Evolutionary conservation across 192 early-diverging fungal species (phyloP).

Genomic region (Lunasporangiospora selenospora): DNA sequence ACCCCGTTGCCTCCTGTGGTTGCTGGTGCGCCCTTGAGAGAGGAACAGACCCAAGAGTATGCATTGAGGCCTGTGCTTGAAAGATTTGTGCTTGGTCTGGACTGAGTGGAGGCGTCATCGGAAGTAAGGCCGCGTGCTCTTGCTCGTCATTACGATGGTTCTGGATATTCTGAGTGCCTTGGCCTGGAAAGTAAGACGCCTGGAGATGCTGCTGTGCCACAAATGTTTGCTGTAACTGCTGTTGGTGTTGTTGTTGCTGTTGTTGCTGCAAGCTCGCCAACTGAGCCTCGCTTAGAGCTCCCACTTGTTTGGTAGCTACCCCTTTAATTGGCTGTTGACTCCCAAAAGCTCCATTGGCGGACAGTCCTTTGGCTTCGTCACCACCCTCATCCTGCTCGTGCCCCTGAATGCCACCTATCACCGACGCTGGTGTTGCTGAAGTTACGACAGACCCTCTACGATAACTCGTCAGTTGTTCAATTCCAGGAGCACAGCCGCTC

Average conservation of each 20-base stretch:
- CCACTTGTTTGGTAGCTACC: too few species aligned
- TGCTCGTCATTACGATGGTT: not conserved
- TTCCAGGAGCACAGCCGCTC: too few species aligned
- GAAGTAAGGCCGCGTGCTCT: not conserved
- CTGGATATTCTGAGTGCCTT: not conserved
- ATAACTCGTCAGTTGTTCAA: too few species aligned
- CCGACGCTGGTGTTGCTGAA: not conserved
- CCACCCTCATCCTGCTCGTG: not conserved
- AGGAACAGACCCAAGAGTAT: not conserved
- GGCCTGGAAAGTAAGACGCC: too few species aligned
- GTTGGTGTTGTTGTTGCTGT: not conserved
- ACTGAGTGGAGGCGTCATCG: not conserved
- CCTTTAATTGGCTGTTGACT: too few species aligned
- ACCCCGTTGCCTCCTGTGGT: too few species aligned
- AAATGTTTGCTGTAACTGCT: not conserved
- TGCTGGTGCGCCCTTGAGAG: too few species aligned
- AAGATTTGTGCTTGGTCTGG: not conserved
- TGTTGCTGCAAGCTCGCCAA: not conserved
- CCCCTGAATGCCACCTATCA: constrained; percentile 2
- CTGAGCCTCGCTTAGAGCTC: not conserved
- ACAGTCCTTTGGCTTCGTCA: too few species aligned
- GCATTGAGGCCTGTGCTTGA: not conserved
- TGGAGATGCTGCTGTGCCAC: not conserved
- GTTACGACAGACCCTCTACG: too few species aligned
- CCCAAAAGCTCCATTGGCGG: too few species aligned